Conservation (phyloP, 1,284 basidiomycete genomes). For the Ceratobasidium sp. region DNA sequence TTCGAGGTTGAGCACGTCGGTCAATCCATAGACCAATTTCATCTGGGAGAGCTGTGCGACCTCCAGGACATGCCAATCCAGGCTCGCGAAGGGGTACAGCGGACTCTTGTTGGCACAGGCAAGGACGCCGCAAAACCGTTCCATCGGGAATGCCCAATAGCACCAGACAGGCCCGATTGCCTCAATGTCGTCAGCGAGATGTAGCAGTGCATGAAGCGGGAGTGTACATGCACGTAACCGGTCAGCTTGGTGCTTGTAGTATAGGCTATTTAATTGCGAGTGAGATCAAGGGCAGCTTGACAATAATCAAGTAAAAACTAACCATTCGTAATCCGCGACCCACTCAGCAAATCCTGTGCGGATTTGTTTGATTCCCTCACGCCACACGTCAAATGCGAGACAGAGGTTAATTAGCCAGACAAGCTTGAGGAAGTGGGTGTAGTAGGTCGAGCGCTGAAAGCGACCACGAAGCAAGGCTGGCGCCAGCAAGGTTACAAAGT, state of each 20-base stretch:
- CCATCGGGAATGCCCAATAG: slow-evolving; percentile 59
- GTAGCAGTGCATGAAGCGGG: slow-evolving; percentile 58
- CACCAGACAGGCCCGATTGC: slow-evolving; percentile 57
- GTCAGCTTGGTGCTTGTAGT: slow-evolving; percentile 54
- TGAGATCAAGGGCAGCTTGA: not conserved
- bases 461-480: slow-evolving; percentile 55
- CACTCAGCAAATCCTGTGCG: slow-evolving; percentile 52
- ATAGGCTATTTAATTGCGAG: slow-evolving; percentile 52
- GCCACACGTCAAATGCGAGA: slow-evolving; percentile 57
- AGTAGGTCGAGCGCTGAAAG: slow-evolving; percentile 54
- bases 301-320: slow-evolving; percentile 47
- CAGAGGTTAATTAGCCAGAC: slow-evolving; percentile 57
- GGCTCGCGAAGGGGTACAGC: slow-evolving; percentile 49
- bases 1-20: slow-evolving; percentile 42
- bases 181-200: slow-evolving; percentile 55
- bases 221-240: slow-evolving; percentile 56
- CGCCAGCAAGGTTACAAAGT: slow-evolving; percentile 57
- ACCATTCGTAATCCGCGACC: slow-evolving; percentile 60
- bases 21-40: slow-evolving; percentile 46
- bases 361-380: slow-evolving; percentile 53
- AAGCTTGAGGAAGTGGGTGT: slow-evolving; percentile 58
- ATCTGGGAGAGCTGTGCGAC: slow-evolving; percentile 40
- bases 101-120: slow-evolving; percentile 49
- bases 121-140: slow-evolving; percentile 50
- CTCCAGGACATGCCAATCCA: slow-evolving; percentile 49